phyloP scores from a whole-genome alignment of 768 basidiomycete genomes.

The Suillus occidentalis region DNA sequence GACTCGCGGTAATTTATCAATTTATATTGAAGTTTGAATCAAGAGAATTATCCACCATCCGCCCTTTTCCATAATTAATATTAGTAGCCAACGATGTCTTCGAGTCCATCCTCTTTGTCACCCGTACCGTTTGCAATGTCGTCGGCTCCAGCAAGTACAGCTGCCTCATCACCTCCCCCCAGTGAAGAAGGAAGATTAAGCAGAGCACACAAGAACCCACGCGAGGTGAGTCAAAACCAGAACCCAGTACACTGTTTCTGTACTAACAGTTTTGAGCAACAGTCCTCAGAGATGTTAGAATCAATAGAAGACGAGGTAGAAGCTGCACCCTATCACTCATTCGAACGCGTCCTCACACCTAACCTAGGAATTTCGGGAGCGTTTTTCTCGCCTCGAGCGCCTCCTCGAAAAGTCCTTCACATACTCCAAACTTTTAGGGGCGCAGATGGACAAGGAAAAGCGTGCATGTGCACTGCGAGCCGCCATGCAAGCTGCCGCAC shows the following conservation, averaged over 20 bases:
- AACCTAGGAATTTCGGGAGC: slow-evolving; percentile 48
- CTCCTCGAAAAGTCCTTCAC: slow-evolving; percentile 75
- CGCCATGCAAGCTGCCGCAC: slow-evolving; percentile 23
- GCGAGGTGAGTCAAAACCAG: slow-evolving; percentile 18
- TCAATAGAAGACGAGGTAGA: slow-evolving; percentile 21
- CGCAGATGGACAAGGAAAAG: slow-evolving; percentile 68
- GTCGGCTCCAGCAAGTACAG: slow-evolving; percentile 24
- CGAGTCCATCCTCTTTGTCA: slow-evolving; percentile 18
- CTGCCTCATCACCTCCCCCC: slow-evolving; percentile 28
- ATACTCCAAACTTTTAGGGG: slow-evolving; percentile 70
- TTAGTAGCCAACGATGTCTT: slow-evolving; percentile 19
- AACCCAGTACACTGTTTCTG: background rate
- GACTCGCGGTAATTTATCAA: no score
- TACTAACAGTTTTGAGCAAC: background rate
- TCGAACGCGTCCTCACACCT: background rate
- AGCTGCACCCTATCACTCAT: no score
- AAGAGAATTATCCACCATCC: background rate
- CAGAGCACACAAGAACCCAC: slow-evolving; percentile 5
- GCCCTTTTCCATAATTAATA: background rate
- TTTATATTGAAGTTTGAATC: background rate
- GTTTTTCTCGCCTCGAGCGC: slow-evolving; percentile 55
- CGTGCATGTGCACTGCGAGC: slow-evolving; percentile 32
- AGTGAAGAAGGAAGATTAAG: slow-evolving; percentile 10
- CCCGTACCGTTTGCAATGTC: slow-evolving; percentile 16
- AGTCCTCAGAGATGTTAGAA: slow-evolving; percentile 20